Base-by-base conservation (phyloP, 768 basidiomycete species). In the Pulveroboletus sp. region DNA sequence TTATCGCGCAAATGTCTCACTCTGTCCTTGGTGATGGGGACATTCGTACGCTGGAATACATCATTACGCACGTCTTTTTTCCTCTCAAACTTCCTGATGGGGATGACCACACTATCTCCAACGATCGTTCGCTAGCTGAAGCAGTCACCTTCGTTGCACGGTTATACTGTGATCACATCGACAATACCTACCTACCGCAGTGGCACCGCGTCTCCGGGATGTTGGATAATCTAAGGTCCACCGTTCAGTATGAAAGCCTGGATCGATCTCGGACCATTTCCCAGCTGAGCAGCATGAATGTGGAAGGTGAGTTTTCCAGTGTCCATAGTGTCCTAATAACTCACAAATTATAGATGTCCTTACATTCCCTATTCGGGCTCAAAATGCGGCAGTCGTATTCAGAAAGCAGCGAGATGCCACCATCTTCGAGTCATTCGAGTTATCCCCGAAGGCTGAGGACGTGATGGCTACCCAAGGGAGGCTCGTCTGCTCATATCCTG, bases 371-470 rank as follows among this genome's bases (percentile, higher is more conserved):
- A 66, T 81, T 30, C 64, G 62, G 18, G 68, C 71, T 0, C 80
- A 81, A 50, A 81, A 81, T 43, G 77, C 74, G 3, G 76, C 69
- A 9, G 47, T 81, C 4, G 58, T 80, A 9, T 54, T 77, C 17
- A 69, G 74, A 33, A 64, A 61, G 43, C 47, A 48, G 14, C 41
- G 51, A n/a, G 35, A 54, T 6, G 47, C 56, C 12, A 69, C 71
- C 11, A 49, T 67, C 21, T 71, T 75, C 47, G 79, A 80, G 52
- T 60, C 62, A 6, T 82, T 81, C 48, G 75, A 80, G 54, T 65
- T 73, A 14, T 74, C 74, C 2, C 70, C 76, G 1, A 56, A 58
- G 21, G 55, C 67, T 2, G 57, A 56, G 10, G 52, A 51, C 6
- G 68, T 81, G 21, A 74, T 76, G 62, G 57, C 54, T 1, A 44